A percentile compares a stretch with the other conserved stretches of the same genome.
Evolutionary conservation across 345 rosid species (phyloP).

Genomic region (Salix exigua): DNA sequence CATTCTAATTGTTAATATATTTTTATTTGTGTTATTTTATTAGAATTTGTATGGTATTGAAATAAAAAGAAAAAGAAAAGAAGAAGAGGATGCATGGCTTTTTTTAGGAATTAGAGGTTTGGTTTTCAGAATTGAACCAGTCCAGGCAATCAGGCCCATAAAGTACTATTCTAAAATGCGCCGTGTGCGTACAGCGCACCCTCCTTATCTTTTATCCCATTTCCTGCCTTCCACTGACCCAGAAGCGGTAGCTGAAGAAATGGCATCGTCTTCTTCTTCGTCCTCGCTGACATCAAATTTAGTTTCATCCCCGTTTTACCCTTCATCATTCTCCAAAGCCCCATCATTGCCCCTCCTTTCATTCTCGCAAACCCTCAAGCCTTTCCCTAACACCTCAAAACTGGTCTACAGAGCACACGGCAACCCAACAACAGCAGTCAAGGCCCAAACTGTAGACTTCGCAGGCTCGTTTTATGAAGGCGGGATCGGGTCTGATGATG

Average conservation of each 20-base stretch:
- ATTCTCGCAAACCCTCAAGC: constrained; percentile 38
- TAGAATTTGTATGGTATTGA: too few species aligned
- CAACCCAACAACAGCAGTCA: constrained; percentile 20
- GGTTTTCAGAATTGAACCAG: too few species aligned
- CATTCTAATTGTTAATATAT: too few species aligned
- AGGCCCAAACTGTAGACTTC: constrained; percentile 66
- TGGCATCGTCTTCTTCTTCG: constrained; percentile 52
- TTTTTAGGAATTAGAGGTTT: too few species aligned
- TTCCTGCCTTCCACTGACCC: background rate
- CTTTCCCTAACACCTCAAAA: constrained; percentile 34
- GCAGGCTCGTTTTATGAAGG: constrained; percentile 79
- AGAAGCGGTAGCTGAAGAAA: constrained; percentile 19
- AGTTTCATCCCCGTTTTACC: constrained; percentile 28
- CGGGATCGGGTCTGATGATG: constrained; percentile 60
- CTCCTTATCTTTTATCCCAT: constrained; percentile 30
- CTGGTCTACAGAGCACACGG: constrained; percentile 14
- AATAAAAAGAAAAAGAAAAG: too few species aligned
- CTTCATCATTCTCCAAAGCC: constrained; percentile 29
- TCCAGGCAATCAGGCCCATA: background rate
- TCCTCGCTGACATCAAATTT: constrained; percentile 37
- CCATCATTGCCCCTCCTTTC: constrained; percentile 39
- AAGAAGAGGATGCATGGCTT: too few species aligned
- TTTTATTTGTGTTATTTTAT: too few species aligned
- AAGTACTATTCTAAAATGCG: background rate
- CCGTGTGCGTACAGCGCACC: constrained; percentile 1